These are phyloP conservation scores for Picochlorum costavermella DNA, from an alignment of 139 green algal genomes.

Conservation along the genomic window DNA sequence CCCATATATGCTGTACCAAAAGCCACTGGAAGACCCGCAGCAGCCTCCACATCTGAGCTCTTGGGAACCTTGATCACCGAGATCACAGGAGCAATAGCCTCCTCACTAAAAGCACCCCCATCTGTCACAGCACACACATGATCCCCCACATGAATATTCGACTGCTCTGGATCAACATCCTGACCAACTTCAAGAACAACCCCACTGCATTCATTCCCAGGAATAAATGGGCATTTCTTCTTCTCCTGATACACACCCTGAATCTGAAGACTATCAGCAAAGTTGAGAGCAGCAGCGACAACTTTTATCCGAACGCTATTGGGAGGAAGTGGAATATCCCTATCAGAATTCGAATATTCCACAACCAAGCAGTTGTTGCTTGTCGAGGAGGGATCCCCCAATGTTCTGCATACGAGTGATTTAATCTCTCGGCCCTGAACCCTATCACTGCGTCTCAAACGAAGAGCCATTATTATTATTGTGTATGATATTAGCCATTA, in stretches of 20 bases:
- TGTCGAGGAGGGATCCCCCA: constrained; percentile 35
- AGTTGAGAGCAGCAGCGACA: constrained; percentile 52
- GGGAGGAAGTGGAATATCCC: constrained; percentile 3
- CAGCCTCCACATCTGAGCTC: constrained; percentile 23
- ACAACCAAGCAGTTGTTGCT: constrained; percentile 1
- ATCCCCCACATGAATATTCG: constrained; percentile 55
- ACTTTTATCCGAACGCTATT: constrained; percentile 37
- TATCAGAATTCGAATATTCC: constrained; percentile 11
- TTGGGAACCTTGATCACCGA: constrained; percentile 31
- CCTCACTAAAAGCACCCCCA: constrained; percentile 63
- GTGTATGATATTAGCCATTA: too few relatives aligned
- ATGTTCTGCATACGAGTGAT: constrained; percentile 42
- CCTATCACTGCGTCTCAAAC: too few relatives aligned
- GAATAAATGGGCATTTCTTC: constrained; percentile 68
- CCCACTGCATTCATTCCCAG: constrained; percentile 67
- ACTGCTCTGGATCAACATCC: constrained; percentile 33
- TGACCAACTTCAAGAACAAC: constrained; percentile 54
- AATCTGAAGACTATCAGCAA: constrained; percentile 59
- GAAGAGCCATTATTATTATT: too few relatives aligned
- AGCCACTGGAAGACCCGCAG: constrained; percentile 64
- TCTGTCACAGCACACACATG: constrained; percentile 45
- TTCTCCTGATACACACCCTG: constrained; percentile 50
- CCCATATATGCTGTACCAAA: constrained; percentile 82
- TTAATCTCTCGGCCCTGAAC: constrained; percentile 18
- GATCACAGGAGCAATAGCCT: constrained; percentile 41